Base-by-base conservation (phyloP, 2,329 filamentous ascomycete genomes). In the Trichophyton mentagrophytes region DNA sequence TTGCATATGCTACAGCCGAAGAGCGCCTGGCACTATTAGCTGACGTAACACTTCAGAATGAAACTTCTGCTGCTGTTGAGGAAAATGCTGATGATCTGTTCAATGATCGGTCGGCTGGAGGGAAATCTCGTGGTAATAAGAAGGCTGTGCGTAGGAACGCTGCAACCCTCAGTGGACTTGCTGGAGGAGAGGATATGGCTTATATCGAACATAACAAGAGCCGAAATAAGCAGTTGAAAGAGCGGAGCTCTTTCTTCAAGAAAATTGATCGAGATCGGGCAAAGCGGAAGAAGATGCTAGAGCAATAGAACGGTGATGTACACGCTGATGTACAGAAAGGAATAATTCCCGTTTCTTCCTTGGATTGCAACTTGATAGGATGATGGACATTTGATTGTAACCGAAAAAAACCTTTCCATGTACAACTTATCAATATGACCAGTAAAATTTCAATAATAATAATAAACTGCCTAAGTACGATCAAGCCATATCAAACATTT, bases 171-270 rank as follows among this genome's bases (percentile, higher is more conserved):
- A 87, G 86, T 58, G 91, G 95, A 67, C 80, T 96, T 61, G 90
- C 88, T 60, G 93, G 93, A 61, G 93, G 91, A 0, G 89, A 95
- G 70, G 89, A 95, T 70, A 97, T 99, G 93, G 91, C 92, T n/a
- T 97, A 92, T 71, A 84, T 90, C 61, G 89, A 92, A 73, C 86
- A 89, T 74, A 90, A 89, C 73, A 87, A 85, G 77, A 85, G 80
- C 67, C 79, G 81, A 65, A 89, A 88, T 69, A 85, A 84, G 75
- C 78, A 80, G 64, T 73, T 85, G 68, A 86, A 85, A 77, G 82
- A 84, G 69, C 82, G 83, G 67, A 77, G 76, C 60, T 76, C 74
- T n/a, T 83, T 87, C 69, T 88, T 88, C 73, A 84, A 81, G 73
- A 87, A 87, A 71, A 74, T 87, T 63, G 77, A 81, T 62, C 77